Percentiles rank a stretch among this genome's conserved stretches.
Conservation (phyloP, 1,284 basidiomycete species). For the Trichosporon sp. region DNA sequence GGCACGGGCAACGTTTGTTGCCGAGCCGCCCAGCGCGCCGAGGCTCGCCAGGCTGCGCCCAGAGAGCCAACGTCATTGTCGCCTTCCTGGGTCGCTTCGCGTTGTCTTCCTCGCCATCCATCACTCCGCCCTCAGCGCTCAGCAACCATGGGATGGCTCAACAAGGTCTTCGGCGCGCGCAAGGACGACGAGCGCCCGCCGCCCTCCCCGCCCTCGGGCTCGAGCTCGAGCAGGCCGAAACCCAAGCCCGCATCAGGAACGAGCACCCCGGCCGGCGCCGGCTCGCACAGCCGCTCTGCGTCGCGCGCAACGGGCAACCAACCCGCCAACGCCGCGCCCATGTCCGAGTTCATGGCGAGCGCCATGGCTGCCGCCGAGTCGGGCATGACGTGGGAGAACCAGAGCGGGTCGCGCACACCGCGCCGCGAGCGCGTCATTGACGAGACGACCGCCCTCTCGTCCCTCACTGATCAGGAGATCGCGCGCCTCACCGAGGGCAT, state of each 20-base stretch:
- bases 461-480: slow-evolving; percentile 49
- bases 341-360: slow-evolving; percentile 11
- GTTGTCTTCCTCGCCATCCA: not conserved
- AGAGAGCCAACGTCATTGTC: not conserved
- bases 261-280: not conserved
- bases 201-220: not conserved
- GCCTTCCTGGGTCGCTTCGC: not conserved
- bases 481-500: slow-evolving; percentile 46
- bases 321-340: not conserved
- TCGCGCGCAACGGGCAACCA: not conserved
- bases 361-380: slow-evolving; percentile 15
- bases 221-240: not conserved
- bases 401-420: not conserved
- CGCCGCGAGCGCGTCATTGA: slow-evolving; percentile 37
- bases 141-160: not conserved
- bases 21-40: not conserved
- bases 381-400: slow-evolving; percentile 5
- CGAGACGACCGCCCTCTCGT: slow-evolving; percentile 45
- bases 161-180: not conserved
- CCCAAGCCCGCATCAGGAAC: not conserved
- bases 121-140: not conserved
- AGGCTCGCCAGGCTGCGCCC: not conserved
- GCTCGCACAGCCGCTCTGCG: not conserved
- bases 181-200: not conserved
- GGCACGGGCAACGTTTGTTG: not conserved